Base-by-base conservation (phyloP, 176 grass and related monocot genomes). In the Oryza glumipatula region DNA sequence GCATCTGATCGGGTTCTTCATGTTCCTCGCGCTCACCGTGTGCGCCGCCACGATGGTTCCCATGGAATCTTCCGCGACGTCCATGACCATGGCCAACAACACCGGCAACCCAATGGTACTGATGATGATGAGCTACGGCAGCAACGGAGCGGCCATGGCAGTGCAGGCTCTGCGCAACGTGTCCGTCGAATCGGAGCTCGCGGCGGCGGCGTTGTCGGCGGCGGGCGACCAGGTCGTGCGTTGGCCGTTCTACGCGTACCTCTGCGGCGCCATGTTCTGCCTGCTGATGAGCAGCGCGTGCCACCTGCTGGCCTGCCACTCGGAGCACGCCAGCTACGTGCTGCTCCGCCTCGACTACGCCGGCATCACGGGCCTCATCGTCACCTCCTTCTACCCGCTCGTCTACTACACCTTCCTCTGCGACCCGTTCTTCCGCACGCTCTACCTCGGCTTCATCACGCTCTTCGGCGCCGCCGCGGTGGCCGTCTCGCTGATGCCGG, bases 301-400 rank as follows among this genome's bases (percentile, higher is more conserved):
- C 90, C 94, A 95, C 86, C 86, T 95, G 10, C 70, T 95, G 39
- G 76, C 94, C 9, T 95, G 94, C 83, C 94, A 95, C 64, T 95
- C 93, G 32, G 86, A 90, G 88, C 91, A 87, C 80, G 82, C 94
- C 54, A 89, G 80, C 86, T 95, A 95, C 86, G 58, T 91, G 67
- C 71, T 95, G 77, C 94, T 95, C 89, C 91, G 94, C 11, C 91
- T 95, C 1, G 94, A 95, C 80, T 95, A 95, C 76, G 90, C 88
- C 11, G 94, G 91, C 77, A 95, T 95, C 88, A 85, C 83, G 0
- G 74, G 88, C 11, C 94, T 95, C 86, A 95, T 95, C 73, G 91
- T 93, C 88, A 95, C 94, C 80, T 95, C 91, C 74, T 95, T 95
- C 89, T 95, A 95, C 89, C 94, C 94, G 73, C 91, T 93, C 67